Evolutionary conservation across 2,329 filamentous ascomycete genomes (phyloP).

Genomic region (Exserohilum rostratum): DNA sequence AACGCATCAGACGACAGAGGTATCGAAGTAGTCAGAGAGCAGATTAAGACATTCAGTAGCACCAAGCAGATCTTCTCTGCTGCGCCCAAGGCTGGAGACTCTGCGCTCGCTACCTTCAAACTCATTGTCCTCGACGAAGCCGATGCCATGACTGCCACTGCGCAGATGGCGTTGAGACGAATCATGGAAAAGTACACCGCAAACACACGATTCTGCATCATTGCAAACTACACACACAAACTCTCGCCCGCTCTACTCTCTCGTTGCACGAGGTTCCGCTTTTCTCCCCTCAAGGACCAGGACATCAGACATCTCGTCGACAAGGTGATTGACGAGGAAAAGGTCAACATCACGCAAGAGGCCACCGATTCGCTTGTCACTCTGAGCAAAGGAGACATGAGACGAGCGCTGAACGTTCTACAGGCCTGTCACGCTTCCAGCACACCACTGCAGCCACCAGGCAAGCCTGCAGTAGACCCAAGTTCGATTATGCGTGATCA

Average conservation of each 20-base stretch:
- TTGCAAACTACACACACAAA: constrained; percentile 99
- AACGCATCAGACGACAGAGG: constrained; percentile 97
- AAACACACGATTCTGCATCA: constrained; percentile 97
- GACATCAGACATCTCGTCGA: constrained; percentile 88
- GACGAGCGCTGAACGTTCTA: constrained; percentile 89
- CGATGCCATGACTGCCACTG: constrained; percentile 99
- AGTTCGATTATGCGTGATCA: constrained; percentile 75
- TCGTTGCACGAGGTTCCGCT: constrained; percentile 91
- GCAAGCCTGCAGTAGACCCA: constrained; percentile 54
- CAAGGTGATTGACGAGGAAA: constrained; percentile 85
- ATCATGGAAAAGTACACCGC: constrained; percentile 99
- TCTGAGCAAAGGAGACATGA: constrained; percentile 95
- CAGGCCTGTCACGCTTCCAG: constrained; percentile 96
- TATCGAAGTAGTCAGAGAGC: constrained; percentile 93
- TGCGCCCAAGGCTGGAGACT: constrained; percentile 56
- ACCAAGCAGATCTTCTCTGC: constrained; percentile 97
- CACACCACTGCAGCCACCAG: constrained; percentile 60
- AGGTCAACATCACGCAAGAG: constrained; percentile 79
- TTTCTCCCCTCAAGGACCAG: constrained; percentile 86
- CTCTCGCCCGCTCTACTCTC: constrained; percentile 91
- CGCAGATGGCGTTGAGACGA: constrained; percentile 92
- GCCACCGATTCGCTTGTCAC: constrained; percentile 83
- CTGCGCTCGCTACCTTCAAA: constrained; percentile 77
- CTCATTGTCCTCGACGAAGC: constrained; percentile 97
- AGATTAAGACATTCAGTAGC: constrained; percentile 98